phyloP scores from a whole-genome alignment of 805 yeast species.

The Pichia gijzeniarum region DNA sequence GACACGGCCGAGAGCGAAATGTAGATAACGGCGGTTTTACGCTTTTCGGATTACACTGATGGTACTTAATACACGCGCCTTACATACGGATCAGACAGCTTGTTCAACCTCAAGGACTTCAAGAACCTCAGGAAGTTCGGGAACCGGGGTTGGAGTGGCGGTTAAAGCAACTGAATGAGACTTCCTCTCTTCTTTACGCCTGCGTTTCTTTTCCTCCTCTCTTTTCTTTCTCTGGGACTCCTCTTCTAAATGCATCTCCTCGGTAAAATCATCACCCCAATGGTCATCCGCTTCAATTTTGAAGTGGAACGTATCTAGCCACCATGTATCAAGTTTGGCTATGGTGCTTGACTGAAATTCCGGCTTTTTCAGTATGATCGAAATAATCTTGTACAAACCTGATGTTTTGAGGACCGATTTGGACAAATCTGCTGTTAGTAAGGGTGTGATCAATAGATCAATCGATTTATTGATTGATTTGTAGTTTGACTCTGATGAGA shows the following conservation, averaged over 20 bases:
- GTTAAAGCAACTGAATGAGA: slow-evolving; percentile 10
- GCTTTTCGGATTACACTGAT: too few species aligned
- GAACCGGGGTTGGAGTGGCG: background rate
- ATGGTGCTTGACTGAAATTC: slow-evolving; percentile 22
- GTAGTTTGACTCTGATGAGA: slow-evolving; percentile 17
- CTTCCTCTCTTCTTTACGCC: slow-evolving; percentile 22
- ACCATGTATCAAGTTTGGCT: slow-evolving; percentile 18
- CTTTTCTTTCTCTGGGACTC: slow-evolving; percentile 15
- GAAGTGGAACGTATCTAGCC: slow-evolving; percentile 23
- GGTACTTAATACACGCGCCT: too few species aligned
- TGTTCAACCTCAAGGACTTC: slow-evolving; percentile 3
- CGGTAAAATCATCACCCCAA: slow-evolving; percentile 24
- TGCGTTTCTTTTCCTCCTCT: slow-evolving; percentile 37
- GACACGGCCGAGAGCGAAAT: background rate
- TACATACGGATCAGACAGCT: too few species aligned
- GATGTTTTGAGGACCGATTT: slow-evolving; percentile 28
- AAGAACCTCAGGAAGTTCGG: too few species aligned
- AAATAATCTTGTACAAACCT: slow-evolving; percentile 29
- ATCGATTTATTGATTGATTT: slow-evolving; percentile 17
- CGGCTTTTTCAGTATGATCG: slow-evolving; percentile 32
- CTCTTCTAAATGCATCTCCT: slow-evolving; percentile 17
- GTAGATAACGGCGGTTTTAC: too few species aligned
- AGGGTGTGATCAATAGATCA: slow-evolving; percentile 19
- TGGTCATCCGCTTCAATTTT: slow-evolving; percentile 26
- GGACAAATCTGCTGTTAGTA: slow-evolving; percentile 23